Percentiles rank a stretch among this genome's conserved stretches.
Conservation (phyloP, 129 eudicot genomes). For the Tagetes erecta region DNA sequence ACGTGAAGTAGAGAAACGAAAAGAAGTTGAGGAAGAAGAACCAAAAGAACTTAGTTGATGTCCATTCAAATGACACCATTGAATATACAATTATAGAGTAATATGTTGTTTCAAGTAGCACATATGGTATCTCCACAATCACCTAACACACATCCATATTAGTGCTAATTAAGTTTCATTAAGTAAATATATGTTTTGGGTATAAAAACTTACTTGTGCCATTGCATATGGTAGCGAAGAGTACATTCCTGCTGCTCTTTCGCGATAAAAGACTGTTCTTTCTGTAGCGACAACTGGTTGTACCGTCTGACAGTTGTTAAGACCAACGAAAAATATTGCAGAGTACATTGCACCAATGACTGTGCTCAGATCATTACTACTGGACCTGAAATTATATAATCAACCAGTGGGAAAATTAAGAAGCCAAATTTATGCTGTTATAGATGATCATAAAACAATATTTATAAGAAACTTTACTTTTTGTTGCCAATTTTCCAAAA, state of each 20-base stretch:
- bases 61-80: conserved; percentile 74
- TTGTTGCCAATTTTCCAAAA: conserved; percentile 69
- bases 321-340: conserved; percentile 51
- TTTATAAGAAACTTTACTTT: conserved; percentile 35
- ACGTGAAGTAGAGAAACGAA: conserved; percentile 69
- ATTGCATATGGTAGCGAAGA: conserved; percentile 78
- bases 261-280: conserved; percentile 84
- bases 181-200: background rate
- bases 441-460: background rate
- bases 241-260: conserved; percentile 89
- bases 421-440: background rate
- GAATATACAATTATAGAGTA: conserved; percentile 64
- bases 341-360: conserved; percentile 58
- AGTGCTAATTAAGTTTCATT: no score
- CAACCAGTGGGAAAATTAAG: background rate
- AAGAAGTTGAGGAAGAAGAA: conserved; percentile 56
- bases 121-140: conserved; percentile 71
- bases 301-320: conserved; percentile 47
- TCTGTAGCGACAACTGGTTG: conserved; percentile 68
- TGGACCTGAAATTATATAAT: conserved; percentile 31
- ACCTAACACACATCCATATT: no score
- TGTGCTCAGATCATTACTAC: conserved; percentile 39
- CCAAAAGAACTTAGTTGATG: conserved; percentile 66
- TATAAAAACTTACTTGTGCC: conserved; percentile 49
- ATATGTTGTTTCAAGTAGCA: conserved; percentile 44